Conservation (phyloP, 2,329 filamentous ascomycete genomes). For the Neofusicoccum cordaticola region DNA sequence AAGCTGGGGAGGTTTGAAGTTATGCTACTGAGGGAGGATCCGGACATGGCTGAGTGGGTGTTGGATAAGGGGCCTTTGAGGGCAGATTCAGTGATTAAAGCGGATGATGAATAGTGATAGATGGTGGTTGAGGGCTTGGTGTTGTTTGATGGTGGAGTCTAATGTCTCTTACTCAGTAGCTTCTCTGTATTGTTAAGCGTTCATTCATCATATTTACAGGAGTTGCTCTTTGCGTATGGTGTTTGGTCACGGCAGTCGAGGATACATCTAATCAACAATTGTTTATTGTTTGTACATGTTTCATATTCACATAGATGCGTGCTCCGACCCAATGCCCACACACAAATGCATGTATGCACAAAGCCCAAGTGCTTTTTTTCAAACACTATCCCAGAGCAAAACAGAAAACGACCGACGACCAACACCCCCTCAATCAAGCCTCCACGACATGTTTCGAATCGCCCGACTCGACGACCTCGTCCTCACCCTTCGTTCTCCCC, state of each 20-base stretch:
- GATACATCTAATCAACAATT: no score
- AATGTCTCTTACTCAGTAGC: neutral
- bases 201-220: neutral
- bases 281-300: neutral
- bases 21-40: neutral
- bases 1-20: slow-evolving; percentile 10
- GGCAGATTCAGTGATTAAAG: neutral
- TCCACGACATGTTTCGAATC: neutral
- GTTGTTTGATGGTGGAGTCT: no score
- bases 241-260: neutral
- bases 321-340: neutral
- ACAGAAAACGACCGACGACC: neutral
- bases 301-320: neutral
- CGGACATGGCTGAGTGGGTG: neutral
- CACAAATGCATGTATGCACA: neutral
- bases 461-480: neutral
- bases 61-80: slow-evolving; percentile 9
- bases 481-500: neutral
- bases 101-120: neutral
- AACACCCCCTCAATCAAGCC: neutral
- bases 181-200: no score
- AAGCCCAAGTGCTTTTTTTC: no score
- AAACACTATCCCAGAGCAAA: neutral
- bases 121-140: neutral
- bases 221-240: neutral